These are phyloP conservation scores for Xylariales sp. DNA, from an alignment of 2,329 filamentous ascomycete genomes.

Conservation along the genomic window DNA sequence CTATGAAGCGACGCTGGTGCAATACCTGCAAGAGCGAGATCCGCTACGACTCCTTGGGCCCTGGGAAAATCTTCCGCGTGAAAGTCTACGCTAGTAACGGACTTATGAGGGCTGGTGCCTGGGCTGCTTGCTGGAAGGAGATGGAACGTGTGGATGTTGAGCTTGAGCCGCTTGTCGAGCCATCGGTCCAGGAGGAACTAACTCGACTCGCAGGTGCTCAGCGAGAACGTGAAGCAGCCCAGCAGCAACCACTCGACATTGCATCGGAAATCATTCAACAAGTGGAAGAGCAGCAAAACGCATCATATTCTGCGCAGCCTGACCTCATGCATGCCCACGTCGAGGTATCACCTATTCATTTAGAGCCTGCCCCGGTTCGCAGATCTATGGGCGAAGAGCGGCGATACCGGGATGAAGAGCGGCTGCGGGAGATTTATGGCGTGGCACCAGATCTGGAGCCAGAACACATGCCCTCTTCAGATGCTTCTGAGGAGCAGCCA, in stretches of 20 bases:
- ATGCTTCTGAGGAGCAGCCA: constrained; percentile 13
- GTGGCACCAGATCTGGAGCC: constrained; percentile 8
- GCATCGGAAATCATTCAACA: constrained; percentile 27
- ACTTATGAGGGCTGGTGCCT: constrained; percentile 84
- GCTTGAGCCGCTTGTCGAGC: constrained; percentile 68
- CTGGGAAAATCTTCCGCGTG: constrained; percentile 63
- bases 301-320: constrained; percentile 15
- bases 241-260: constrained; percentile 26
- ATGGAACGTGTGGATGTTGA: constrained; percentile 99
- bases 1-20: constrained; percentile 49
- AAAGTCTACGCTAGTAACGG: constrained; percentile 95
- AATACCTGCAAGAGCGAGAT: constrained; percentile 51
- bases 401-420: constrained; percentile 10
- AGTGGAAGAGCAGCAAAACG: constrained; percentile 28
- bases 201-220: constrained; percentile 47
- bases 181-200: constrained; percentile 54
- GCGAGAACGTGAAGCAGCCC: constrained; percentile 31
- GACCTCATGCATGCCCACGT: constrained; percentile 24
- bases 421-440: constrained; percentile 10
- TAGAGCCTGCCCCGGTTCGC: constrained; percentile 10
- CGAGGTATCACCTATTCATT: constrained; percentile 19
- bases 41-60: constrained; percentile 47
- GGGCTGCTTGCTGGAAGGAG: constrained; percentile 90
- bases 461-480: constrained; percentile 1
- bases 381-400: constrained; percentile 12